Conservation (phyloP, 208 protist species). For the Pavlovales sp. region DNA sequence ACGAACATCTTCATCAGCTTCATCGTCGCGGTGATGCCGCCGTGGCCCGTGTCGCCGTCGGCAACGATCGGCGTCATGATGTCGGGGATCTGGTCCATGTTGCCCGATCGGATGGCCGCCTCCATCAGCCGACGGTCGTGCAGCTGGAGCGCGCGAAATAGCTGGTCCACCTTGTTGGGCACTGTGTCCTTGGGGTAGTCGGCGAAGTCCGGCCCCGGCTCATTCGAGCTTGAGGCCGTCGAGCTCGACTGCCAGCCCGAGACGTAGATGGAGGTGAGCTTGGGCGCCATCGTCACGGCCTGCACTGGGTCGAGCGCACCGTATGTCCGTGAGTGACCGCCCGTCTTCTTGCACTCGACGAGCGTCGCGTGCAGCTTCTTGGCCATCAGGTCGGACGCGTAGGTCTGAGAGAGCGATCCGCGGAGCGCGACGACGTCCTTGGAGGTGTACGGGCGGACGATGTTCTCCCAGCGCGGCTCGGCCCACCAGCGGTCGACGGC, state of each 20-base stretch:
- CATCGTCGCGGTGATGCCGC: conserved; percentile 72
- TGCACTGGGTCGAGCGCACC: conserved; percentile 69
- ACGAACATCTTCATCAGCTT: conserved; percentile 76
- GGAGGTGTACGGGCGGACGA: conserved; percentile 54
- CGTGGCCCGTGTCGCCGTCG: conserved; percentile 77
- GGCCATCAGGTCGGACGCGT: conserved; percentile 48
- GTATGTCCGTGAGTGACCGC: conserved; percentile 43
- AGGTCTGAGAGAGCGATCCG: conserved; percentile 55
- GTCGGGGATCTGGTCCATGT: conserved; percentile 60
- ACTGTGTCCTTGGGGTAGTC: conserved; percentile 75
- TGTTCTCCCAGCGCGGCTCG: background rate
- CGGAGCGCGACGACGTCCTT: conserved; percentile 65
- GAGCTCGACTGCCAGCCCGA: conserved; percentile 72
- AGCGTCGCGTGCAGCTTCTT: conserved; percentile 53
- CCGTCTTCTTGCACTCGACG: conserved; percentile 14
- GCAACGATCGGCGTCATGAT: conserved; percentile 73
- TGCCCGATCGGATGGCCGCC: conserved; percentile 45
- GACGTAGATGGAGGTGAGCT: conserved; percentile 69
- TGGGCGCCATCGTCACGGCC: conserved; percentile 72
- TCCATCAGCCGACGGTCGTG: conserved; percentile 67
- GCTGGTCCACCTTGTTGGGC: conserved; percentile 73
- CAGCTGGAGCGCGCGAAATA: conserved; percentile 70
- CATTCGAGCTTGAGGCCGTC: conserved; percentile 70
- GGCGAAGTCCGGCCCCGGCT: conserved; percentile 70
- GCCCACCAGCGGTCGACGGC: conserved; percentile 4